These are phyloP conservation scores for Dictyostelium intermedium DNA, from an alignment of 78 protist genomes.

Conservation along the genomic window DNA sequence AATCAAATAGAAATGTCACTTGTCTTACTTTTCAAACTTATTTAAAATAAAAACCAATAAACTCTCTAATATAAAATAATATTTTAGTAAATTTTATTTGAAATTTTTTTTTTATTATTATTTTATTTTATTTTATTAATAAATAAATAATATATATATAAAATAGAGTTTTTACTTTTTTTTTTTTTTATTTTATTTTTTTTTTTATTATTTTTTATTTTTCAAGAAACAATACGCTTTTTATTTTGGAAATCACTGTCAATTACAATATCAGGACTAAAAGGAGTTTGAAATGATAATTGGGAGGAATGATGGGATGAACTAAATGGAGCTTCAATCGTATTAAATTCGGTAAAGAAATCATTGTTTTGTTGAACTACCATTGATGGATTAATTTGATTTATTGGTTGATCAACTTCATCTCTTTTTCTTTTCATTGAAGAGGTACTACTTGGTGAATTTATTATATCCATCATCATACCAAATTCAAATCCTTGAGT, in stretches of 20 bases:
- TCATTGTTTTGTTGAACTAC: slow-evolving; percentile 8
- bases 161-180: too few species aligned
- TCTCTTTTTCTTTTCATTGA: background rate
- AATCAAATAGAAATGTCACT: slow-evolving; percentile 19
- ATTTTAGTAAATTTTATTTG: too few species aligned
- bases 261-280: slow-evolving; percentile 33
- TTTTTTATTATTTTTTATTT: background rate
- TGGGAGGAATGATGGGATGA: background rate
- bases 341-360: slow-evolving; percentile 4
- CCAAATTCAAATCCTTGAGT: slow-evolving; percentile 7
- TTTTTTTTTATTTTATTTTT: too few species aligned
- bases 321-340: slow-evolving; percentile 4
- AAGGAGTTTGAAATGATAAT: slow-evolving; percentile 1
- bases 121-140: too few species aligned
- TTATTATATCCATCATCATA: slow-evolving; percentile 2
- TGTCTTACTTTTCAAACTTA: slow-evolving; percentile 36
- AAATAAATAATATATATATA: background rate
- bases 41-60: too few species aligned
- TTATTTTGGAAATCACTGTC: slow-evolving; percentile 2
- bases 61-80: too few species aligned
- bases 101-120: background rate
- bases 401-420: background rate
- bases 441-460: slow-evolving; percentile 38
- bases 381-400: background rate
- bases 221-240: slow-evolving; percentile 8